A percentile compares a stretch with the other conserved stretches of the same genome.
These are phyloP conservation scores for Novakomyces olei DNA, from an alignment of 805 yeast genomes.

Conservation along the genomic window DNA sequence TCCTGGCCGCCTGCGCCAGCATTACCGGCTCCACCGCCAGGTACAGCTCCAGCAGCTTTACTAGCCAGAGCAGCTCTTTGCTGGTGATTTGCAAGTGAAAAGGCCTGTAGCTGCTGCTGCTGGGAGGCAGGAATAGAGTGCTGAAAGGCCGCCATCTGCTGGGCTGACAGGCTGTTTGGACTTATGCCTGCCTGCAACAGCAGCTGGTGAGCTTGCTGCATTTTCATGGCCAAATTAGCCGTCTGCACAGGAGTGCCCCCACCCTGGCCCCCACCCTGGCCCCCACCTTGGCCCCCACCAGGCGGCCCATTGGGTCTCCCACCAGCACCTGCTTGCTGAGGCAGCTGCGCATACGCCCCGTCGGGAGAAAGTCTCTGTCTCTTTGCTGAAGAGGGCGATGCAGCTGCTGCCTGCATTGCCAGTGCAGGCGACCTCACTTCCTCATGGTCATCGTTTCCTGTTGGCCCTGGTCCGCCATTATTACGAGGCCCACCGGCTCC, in stretches of 20 bases:
- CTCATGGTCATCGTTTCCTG: constrained; percentile 5
- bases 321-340: constrained; percentile 6
- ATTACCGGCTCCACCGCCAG: not conserved
- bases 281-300: not conserved
- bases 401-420: constrained; percentile 14
- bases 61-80: too few species aligned
- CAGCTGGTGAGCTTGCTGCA: constrained; percentile 12
- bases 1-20: not conserved
- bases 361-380: constrained; percentile 18
- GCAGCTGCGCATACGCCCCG: constrained; percentile 12
- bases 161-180: constrained; percentile 5
- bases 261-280: not conserved
- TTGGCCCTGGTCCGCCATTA: constrained; percentile 2
- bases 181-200: constrained; percentile 10
- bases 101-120: constrained; percentile 4
- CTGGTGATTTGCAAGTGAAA: constrained; percentile 1
- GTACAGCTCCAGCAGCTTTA: too few species aligned
- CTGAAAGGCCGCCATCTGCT: constrained; percentile 4
- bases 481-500: constrained; percentile 7
- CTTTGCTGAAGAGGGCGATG: constrained; percentile 15
- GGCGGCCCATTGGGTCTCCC: constrained; percentile 9
- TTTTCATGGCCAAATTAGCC: not conserved
- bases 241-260: not conserved
- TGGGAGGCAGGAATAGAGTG: not conserved
- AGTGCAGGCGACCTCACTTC: constrained; percentile 10